Evolutionary conservation across 108 stramenopile species (phyloP).

Genomic region (Discostella stelligeroides): DNA sequence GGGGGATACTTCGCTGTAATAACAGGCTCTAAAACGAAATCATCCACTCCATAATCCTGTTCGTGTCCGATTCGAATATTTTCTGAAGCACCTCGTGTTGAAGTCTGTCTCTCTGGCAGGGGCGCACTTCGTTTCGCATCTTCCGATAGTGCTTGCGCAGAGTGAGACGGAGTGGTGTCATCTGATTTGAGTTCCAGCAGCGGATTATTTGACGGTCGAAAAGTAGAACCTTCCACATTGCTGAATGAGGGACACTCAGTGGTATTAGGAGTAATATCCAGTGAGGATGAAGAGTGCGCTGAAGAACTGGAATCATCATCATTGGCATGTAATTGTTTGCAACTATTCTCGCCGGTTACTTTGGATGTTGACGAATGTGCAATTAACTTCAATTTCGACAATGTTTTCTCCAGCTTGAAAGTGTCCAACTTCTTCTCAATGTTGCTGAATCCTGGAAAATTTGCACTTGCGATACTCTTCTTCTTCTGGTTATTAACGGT

Average conservation of each 20-base stretch:
- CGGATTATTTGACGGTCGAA: constrained; percentile 24
- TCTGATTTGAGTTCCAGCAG: background rate
- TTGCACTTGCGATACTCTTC: constrained; percentile 11
- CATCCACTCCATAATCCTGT: constrained; percentile 39
- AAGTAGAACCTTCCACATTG: constrained; percentile 13
- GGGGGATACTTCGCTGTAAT: constrained; percentile 82
- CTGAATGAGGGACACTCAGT: background rate
- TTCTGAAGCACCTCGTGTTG: constrained; percentile 33
- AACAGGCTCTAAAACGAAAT: constrained; percentile 62
- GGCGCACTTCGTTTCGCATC: background rate
- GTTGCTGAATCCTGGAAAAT: constrained; percentile 15
- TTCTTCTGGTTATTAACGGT: constrained; percentile 20
- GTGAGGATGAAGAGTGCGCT: constrained; percentile 14
- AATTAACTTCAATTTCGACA: constrained; percentile 35
- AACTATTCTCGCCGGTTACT: background rate
- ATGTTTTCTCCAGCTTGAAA: constrained; percentile 23
- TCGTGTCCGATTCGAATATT: constrained; percentile 45
- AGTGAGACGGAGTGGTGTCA: background rate
- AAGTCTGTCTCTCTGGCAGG: constrained; percentile 8
- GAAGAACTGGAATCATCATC: constrained; percentile 21
- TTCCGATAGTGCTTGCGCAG: background rate
- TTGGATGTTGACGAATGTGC: constrained; percentile 3
- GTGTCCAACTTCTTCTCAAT: constrained; percentile 36
- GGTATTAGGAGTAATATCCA: constrained; percentile 8
- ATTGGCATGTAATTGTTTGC: background rate